phyloP scores from a whole-genome alignment of 148 eudicot genomes.

The Silene uniflora region DNA sequence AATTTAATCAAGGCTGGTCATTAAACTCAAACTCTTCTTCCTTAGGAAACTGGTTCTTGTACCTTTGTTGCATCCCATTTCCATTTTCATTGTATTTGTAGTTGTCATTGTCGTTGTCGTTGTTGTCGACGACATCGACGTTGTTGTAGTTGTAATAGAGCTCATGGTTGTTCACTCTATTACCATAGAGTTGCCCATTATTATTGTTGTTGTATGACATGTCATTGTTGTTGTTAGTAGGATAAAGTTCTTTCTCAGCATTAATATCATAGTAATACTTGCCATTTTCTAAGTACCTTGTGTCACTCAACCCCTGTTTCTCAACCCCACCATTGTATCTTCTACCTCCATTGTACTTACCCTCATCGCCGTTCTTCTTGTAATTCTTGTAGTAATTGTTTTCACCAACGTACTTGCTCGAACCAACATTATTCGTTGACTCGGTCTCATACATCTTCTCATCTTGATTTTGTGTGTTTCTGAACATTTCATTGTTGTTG shows the following conservation, averaged over 20 bases:
- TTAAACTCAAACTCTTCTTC: conserved; percentile 34
- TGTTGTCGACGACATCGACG: background rate
- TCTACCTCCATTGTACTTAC: background rate
- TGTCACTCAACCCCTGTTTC: conserved; percentile 85
- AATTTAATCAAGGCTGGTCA: conserved; percentile 24
- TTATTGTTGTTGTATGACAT: conserved; percentile 13
- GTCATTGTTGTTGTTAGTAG: conserved; percentile 2
- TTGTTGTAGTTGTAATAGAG: background rate
- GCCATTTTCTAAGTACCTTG: conserved; percentile 72
- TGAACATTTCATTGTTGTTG: too few species aligned
- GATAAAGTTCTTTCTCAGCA: conserved; percentile 29
- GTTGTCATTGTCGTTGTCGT: too few species aligned
- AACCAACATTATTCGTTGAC: background rate
- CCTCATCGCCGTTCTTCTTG: background rate
- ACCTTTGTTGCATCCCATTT: conserved; percentile 38
- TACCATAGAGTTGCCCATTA: conserved; percentile 7
- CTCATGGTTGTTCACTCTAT: background rate
- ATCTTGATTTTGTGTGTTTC: too few species aligned
- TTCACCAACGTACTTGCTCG: background rate
- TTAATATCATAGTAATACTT: conserved; percentile 49
- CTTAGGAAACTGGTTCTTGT: conserved; percentile 36
- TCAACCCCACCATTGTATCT: conserved; percentile 26
- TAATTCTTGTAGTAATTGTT: background rate
- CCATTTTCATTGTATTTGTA: conserved; percentile 17
- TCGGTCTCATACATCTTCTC: background rate